Conservation (phyloP, 139 green algal genomes). For the Deuterostichococcus epilithicus region DNA sequence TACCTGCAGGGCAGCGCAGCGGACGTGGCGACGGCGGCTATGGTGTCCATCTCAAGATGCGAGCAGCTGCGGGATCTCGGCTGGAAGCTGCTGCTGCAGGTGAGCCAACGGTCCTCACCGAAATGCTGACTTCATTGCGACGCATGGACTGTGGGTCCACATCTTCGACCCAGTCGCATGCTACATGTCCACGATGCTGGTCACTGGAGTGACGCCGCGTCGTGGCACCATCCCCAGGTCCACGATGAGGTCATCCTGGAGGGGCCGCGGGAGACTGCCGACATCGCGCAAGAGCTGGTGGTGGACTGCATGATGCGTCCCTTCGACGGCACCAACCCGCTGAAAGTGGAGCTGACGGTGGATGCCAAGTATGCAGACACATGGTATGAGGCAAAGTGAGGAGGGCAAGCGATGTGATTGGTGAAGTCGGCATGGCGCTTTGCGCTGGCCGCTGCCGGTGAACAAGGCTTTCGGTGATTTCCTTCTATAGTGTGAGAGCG, state of each 20-base stretch:
- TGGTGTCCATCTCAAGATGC: slow-evolving; percentile 79
- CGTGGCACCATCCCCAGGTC: slow-evolving; percentile 46
- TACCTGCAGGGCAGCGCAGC: slow-evolving; percentile 86
- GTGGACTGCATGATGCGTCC: slow-evolving; percentile 84
- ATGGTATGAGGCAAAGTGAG: slow-evolving; percentile 97
- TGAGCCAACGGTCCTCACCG: no score
- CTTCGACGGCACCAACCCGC: slow-evolving; percentile 60
- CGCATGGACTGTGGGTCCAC: no score
- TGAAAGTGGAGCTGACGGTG: slow-evolving; percentile 82
- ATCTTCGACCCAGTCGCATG: no score
- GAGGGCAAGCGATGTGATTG: background rate
- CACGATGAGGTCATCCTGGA: slow-evolving; percentile 99
- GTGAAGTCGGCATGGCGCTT: background rate
- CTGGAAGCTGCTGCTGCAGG: slow-evolving; percentile 91
- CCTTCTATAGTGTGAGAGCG: no score
- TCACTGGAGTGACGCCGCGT: no score
- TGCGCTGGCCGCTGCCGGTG: no score
- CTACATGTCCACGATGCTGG: no score
- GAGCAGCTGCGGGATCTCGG: slow-evolving; percentile 65
- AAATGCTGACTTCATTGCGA: no score
- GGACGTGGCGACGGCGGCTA: slow-evolving; percentile 90
- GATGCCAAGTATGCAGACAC: slow-evolving; percentile 86
- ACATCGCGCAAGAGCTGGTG: slow-evolving; percentile 69
- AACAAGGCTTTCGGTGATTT: no score
- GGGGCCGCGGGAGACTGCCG: slow-evolving; percentile 72